Base-by-base conservation (phyloP, 2,329 filamentous ascomycete species). In the Geosmithia putterillii region DNA sequence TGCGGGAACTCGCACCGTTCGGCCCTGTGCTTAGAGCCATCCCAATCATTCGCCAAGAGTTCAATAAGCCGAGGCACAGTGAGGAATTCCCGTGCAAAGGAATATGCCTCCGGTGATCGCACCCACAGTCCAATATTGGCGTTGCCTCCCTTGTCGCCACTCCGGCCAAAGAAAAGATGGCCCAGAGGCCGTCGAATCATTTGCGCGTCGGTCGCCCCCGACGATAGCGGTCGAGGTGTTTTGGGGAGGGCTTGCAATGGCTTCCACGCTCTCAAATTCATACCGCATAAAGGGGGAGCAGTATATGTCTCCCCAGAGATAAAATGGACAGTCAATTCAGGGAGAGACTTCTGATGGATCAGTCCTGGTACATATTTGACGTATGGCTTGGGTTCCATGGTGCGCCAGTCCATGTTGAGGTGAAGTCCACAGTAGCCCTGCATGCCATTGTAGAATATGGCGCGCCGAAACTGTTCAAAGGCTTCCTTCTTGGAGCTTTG, bases 1-100 rank as follows among this genome's bases (percentile, higher is more conserved):
- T 57, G 47, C 1, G 59, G 54, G 42, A 72, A 68, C 53, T 72
- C 69, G 38, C 67, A 66, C 19, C 68, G 50, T 48, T 70, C 67
- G 10, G 71, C 51, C 17, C 52, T 56, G 47, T 60, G 65, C 15
- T 50, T 39, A 4, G 17, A 47, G 21, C 63, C 55, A 5, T 57
- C 48, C 60, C 64, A 70, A 45, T 73, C 69, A 9, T 65, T 56
- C 1, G 58, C 67, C 1, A 72, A 54, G 2, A 73, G 55, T 34
- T 60, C 51, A 10, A 57, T 54, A 44, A 71, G 49, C 14, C 54
- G 58, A 4, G 51, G 46, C 3, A 51, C 51, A 0, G 61, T 68
- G 52, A 71, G 53, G 42, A 65, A 58, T 2, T 47, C 47, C 12
- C 59, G 57, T 10, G 68, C 52, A 63, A 65, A 69, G 1, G 62